These are phyloP conservation scores for Kodamaea kakaduensis DNA, from an alignment of 805 yeast genomes.

Conservation along the genomic window DNA sequence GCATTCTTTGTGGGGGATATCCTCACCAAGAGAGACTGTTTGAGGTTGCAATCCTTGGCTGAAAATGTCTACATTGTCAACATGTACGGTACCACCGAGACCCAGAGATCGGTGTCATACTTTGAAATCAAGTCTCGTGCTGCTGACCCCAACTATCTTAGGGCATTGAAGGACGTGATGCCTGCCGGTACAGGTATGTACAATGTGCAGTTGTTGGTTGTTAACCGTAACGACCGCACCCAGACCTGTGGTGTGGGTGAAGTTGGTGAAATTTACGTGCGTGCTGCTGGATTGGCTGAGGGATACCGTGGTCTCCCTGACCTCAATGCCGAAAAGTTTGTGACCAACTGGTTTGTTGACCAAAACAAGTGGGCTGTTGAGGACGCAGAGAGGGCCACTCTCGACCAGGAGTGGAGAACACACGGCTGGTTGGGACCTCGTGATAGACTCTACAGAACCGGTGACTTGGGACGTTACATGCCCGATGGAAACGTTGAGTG, in stretches of 20 bases:
- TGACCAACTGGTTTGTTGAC: constrained; percentile 86
- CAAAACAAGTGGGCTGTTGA: constrained; percentile 56
- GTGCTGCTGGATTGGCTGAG: constrained; percentile 97
- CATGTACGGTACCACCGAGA: constrained; percentile 99
- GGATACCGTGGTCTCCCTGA: constrained; percentile 93
- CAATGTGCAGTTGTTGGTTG: constrained; percentile 90
- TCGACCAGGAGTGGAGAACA: constrained; percentile 62
- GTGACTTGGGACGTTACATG: constrained; percentile 92
- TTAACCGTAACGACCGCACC: constrained; percentile 81
- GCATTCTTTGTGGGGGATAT: constrained; percentile 99
- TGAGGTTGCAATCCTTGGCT: constrained; percentile 87
- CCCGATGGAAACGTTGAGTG: constrained; percentile 98
- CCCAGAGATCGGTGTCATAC: constrained; percentile 96
- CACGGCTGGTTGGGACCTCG: constrained; percentile 87
- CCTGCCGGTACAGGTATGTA: constrained; percentile 99
- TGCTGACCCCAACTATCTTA: constrained; percentile 67
- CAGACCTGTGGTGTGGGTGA: constrained; percentile 98
- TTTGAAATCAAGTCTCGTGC: constrained; percentile 78
- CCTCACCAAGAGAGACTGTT: constrained; percentile 93
- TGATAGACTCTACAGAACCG: constrained; percentile 94
- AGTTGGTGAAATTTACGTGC: constrained; percentile 96
- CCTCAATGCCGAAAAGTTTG: constrained; percentile 79
- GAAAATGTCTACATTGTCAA: constrained; percentile 86
- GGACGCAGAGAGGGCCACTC: constrained; percentile 44
- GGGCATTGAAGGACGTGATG: constrained; percentile 87